These are phyloP conservation scores for Trichosporon faecale DNA, from an alignment of 1,284 basidiomycete species.

Conservation along the genomic window DNA sequence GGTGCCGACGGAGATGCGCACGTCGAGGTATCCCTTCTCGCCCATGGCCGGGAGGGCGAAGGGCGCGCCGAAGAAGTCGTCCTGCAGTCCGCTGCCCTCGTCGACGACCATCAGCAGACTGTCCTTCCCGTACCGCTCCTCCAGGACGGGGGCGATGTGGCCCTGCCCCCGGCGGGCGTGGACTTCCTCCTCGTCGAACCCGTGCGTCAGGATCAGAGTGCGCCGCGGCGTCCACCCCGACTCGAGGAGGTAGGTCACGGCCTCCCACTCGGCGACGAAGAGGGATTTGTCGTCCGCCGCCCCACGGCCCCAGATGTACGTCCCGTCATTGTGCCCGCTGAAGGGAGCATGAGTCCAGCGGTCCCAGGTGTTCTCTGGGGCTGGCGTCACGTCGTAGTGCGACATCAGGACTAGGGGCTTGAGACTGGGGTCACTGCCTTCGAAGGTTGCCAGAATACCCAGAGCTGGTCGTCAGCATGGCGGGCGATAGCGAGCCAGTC, in stretches of 20 bases:
- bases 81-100: slow-evolving; percentile 43
- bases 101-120: slow-evolving; percentile 51
- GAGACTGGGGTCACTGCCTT: slow-evolving; percentile 52
- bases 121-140: slow-evolving; percentile 49
- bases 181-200: slow-evolving; percentile 50
- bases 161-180: slow-evolving; percentile 49
- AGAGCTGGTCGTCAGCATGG: slow-evolving; percentile 38
- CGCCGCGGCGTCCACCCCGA: slow-evolving; percentile 44
- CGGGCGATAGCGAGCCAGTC: too few species aligned
- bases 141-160: slow-evolving; percentile 46
- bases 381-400: slow-evolving; percentile 53
- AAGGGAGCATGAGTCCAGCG: slow-evolving; percentile 51
- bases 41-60: slow-evolving; percentile 46
- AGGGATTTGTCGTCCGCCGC: slow-evolving; percentile 49
- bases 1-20: slow-evolving; percentile 47
- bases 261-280: slow-evolving; percentile 53
- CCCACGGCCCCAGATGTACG: slow-evolving; percentile 50
- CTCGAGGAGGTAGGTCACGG: slow-evolving; percentile 45
- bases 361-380: slow-evolving; percentile 41
- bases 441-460: slow-evolving; percentile 54
- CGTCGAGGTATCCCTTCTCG: slow-evolving; percentile 50
- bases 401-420: slow-evolving; percentile 54
- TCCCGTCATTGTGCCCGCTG: slow-evolving; percentile 46
- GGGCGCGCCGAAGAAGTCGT: slow-evolving; percentile 41
- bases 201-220: slow-evolving; percentile 49